Conservation (phyloP, 2,329 filamentous ascomycete species). For the Colletotrichum gloeosporioides region DNA sequence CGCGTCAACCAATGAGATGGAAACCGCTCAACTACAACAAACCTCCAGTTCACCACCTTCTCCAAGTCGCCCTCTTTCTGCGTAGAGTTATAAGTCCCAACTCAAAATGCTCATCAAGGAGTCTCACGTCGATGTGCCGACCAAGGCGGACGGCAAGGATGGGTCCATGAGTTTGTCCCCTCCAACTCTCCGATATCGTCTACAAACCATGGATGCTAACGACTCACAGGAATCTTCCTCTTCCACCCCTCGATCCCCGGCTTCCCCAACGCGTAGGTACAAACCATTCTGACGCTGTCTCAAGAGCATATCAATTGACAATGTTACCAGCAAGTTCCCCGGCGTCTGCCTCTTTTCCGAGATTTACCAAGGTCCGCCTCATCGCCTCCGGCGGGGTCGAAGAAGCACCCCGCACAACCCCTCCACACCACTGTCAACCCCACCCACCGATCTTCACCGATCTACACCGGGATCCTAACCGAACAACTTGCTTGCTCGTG, state of each 20-base stretch:
- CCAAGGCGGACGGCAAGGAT: slow-evolving; percentile 57
- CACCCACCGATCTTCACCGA: background rate
- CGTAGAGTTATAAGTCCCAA: accelerated
- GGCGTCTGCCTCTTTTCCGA: slow-evolving; percentile 90
- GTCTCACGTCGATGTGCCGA: slow-evolving; percentile 55
- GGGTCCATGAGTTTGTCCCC: slow-evolving; percentile 53
- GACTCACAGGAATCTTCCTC: slow-evolving; percentile 77
- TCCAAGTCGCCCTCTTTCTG: background rate
- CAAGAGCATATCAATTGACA: background rate
- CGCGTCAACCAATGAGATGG: background rate
- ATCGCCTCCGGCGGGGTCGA: slow-evolving; percentile 3
- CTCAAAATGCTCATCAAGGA: slow-evolving; percentile 59
- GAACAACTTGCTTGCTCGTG: background rate
- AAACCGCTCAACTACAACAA: slow-evolving; percentile 12
- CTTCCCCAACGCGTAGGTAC: slow-evolving; percentile 79
- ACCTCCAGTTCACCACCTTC: background rate
- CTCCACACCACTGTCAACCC: background rate
- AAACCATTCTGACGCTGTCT: accelerated
- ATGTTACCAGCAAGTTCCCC: slow-evolving; percentile 66
- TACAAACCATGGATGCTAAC: background rate
- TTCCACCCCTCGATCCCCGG: slow-evolving; percentile 86
- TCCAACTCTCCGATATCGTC: background rate
- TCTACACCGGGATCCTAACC: background rate
- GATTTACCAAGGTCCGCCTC: slow-evolving; percentile 83
- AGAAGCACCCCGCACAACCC: background rate